Evolutionary conservation across 1,284 basidiomycete genomes (phyloP).

Genomic region (Cystobasidium slooffiae): DNA sequence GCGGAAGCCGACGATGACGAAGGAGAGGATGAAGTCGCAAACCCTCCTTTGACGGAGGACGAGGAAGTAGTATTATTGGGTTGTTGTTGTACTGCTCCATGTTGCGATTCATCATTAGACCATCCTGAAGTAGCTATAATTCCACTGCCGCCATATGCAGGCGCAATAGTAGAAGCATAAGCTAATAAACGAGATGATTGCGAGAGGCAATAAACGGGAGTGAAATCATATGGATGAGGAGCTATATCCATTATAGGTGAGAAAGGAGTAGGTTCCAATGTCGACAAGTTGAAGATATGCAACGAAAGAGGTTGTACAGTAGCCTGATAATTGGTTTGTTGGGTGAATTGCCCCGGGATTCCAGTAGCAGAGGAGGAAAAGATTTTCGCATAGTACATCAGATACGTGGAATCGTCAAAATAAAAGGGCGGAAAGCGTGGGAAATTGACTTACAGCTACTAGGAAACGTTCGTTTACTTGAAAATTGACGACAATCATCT

Average conservation of each 20-base stretch:
- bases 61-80: too few species aligned
- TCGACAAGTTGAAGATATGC: constrained; percentile 11
- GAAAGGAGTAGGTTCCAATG: constrained; percentile 21
- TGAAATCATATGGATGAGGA: constrained; percentile 12
- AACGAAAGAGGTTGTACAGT: constrained; percentile 18
- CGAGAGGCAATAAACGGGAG: constrained; percentile 28
- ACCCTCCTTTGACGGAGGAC: too few species aligned
- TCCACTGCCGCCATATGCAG: constrained; percentile 17
- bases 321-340: constrained; percentile 1
- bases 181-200: constrained; percentile 25
- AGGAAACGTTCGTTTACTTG: constrained; percentile 33
- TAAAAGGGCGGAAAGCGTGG: too few species aligned
- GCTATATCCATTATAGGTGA: constrained; percentile 30
- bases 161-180: constrained; percentile 16
- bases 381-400: neutral
- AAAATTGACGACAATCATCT: neutral
- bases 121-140: constrained; percentile 37
- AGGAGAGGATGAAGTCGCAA: too few species aligned
- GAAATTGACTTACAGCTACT: constrained; percentile 9
- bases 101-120: neutral
- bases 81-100: neutral
- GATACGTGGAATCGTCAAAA: too few species aligned
- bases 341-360: neutral
- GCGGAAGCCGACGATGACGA: neutral
- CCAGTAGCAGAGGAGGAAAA: neutral